phyloP scores from a whole-genome alignment of 441 rosid species.

The Pelargonium hybrid region DNA sequence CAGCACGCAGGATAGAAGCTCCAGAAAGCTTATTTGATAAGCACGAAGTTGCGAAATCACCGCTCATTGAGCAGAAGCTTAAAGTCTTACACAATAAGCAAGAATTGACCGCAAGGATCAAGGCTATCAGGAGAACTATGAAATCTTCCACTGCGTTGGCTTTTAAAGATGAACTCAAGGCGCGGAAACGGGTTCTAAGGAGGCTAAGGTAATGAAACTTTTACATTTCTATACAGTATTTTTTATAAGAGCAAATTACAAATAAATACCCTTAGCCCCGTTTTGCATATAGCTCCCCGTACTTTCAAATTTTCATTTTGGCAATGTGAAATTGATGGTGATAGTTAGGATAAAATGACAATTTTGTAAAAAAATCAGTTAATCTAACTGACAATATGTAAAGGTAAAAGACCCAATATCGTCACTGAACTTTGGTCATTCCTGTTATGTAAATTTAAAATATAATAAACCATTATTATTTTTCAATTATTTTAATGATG shows the following conservation, averaged over 20 bases:
- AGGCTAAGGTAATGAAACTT: slow-evolving; percentile 57
- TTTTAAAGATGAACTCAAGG: slow-evolving; percentile 94
- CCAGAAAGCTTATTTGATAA: slow-evolving; percentile 73
- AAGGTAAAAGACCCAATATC: no score
- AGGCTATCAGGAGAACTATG: slow-evolving; percentile 63
- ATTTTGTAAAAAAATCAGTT: no score
- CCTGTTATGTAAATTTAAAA: no score
- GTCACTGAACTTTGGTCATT: no score
- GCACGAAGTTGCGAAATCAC: slow-evolving; percentile 83
- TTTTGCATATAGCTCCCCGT: no score
- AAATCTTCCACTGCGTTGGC: slow-evolving; percentile 72
- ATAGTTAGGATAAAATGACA: no score
- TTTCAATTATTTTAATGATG: no score
- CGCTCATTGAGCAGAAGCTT: slow-evolving; percentile 68
- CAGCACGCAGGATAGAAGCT: slow-evolving; percentile 71
- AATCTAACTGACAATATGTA: background rate
- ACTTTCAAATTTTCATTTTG: no score
- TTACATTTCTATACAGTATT: background rate
- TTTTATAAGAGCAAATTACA: background rate
- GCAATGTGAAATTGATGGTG: no score
- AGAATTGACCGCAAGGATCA: slow-evolving; percentile 67
- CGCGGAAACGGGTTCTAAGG: slow-evolving; percentile 85
- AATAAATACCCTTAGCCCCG: no score
- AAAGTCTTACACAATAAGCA: slow-evolving; percentile 66
- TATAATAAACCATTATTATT: no score